These are phyloP conservation scores for Breviolum minutum DNA, from an alignment of 73 alveolate species.

Conservation along the genomic window DNA sequence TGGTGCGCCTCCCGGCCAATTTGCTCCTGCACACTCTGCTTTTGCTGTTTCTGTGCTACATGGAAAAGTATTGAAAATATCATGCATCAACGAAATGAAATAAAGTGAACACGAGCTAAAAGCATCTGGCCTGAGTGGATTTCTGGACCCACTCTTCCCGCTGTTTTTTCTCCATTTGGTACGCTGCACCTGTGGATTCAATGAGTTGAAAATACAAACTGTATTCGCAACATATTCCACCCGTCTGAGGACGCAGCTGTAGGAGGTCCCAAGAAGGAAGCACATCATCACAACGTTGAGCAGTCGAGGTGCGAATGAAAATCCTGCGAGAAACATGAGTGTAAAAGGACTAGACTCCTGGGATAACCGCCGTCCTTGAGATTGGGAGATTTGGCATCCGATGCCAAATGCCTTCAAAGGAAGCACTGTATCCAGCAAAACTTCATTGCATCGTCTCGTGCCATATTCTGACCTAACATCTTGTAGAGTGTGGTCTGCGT, in stretches of 20 bases:
- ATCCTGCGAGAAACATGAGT: not conserved
- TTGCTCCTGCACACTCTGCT: not conserved
- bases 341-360: not conserved
- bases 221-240: not conserved
- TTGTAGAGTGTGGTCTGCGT: not conserved
- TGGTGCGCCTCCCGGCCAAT: conserved; percentile 18
- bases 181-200: conserved; percentile 16
- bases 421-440: not conserved
- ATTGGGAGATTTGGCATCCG: not conserved
- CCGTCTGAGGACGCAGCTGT: conserved; percentile 29
- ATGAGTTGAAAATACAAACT: not conserved
- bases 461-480: not conserved
- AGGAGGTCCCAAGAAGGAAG: conserved; percentile 15
- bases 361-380: not conserved
- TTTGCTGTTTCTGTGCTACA: not conserved
- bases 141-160: conserved; percentile 47
- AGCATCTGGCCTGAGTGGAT: not conserved
- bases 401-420: conserved; percentile 14
- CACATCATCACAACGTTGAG: conserved; percentile 15
- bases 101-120: too few species aligned
- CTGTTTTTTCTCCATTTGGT: not conserved
- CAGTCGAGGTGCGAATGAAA: not conserved
- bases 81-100: too few species aligned
- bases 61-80: too few species aligned
- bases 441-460: too few species aligned